Evolutionary conservation across 805 yeast species (phyloP), one percentile per base, ranked within the genome.

Genomic region (Candida suzukii): DNA sequence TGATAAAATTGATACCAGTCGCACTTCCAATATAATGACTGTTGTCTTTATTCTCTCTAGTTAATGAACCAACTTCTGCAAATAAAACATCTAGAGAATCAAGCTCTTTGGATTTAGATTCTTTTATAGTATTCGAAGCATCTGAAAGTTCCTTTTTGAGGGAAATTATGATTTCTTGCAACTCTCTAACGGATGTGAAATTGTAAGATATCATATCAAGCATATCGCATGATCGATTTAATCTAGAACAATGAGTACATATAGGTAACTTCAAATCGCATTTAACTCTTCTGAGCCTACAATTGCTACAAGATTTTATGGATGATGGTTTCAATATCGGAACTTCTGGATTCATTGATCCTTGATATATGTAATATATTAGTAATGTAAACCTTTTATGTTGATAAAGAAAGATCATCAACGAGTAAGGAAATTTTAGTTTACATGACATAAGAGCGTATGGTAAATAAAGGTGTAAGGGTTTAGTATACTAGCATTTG

Each of bases 21-120:
- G 41, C 41, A 32, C 41, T 39, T 30, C 41, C 41, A 32, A 39
- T 30, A 21, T 39, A 39, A 18, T 39, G n/a, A 7, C 41, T 37
- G 10, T 11, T 32, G 13, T 32, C 12, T 3, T 8, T 28, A 4
- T 17, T 18, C 3, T 18, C 41, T 18, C 38, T 24, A 9, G 17
- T 36, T 21, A 39, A 37, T 19, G 16, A 32, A 4, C 41, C 41
- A 4, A 39, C 27, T 24, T 39, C 41, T 8, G 29, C 9, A 13
- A 25, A 29, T 16, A 29, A 29, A n/a, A 4, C 18, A n/a, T n/a
- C 19, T n/a, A 29, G n/a, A 29, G 18, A n/a, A n/a, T n/a, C 19
- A 14, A n/a, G 6, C 3, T n/a, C 11, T n/a, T n/a, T 29, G 19
- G 5, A 29, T 29, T 29, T 16, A 6, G 10, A 29, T n/a, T n/a